Percentiles rank a stretch among this genome's conserved stretches.
These are phyloP conservation scores for Ophiostoma novo-ulmi DNA, from an alignment of 2,329 filamentous ascomycete species.

Conservation along the genomic window DNA sequence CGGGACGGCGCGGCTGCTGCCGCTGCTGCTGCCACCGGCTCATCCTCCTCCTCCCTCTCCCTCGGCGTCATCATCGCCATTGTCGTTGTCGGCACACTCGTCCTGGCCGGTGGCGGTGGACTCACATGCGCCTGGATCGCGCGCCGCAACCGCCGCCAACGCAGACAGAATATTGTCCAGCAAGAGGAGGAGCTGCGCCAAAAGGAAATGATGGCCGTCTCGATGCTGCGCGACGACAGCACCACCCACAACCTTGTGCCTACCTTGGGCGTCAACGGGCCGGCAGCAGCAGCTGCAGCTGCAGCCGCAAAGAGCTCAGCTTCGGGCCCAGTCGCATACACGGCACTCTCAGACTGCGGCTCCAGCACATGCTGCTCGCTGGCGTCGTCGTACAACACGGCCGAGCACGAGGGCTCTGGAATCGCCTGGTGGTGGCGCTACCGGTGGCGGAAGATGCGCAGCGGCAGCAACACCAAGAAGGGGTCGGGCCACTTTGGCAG, in stretches of 20 bases:
- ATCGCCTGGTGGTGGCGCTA: constrained; percentile 24
- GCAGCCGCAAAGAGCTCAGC: background rate
- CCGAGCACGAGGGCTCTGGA: constrained; percentile 22
- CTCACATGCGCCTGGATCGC: constrained; percentile 41
- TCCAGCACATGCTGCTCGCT: constrained; percentile 25
- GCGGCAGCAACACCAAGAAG: constrained; percentile 1
- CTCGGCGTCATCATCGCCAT: constrained; percentile 41
- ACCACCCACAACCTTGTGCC: constrained; percentile 4
- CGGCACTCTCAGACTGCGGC: constrained; percentile 18
- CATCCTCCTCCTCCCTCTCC: background rate
- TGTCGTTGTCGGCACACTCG: constrained; percentile 43
- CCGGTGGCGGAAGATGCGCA: background rate
- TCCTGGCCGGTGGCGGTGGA: constrained; percentile 42
- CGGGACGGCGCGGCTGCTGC: constrained; percentile 24
- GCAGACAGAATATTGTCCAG: background rate
- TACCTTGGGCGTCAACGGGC: background rate
- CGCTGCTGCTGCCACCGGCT: constrained; percentile 26
- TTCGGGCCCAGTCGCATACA: background rate
- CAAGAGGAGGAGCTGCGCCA: constrained; percentile 18
- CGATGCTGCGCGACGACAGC: constrained; percentile 17
- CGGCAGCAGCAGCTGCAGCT: background rate
- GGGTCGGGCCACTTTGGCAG: background rate
- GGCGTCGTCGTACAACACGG: constrained; percentile 17
- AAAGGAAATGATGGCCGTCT: constrained; percentile 22
- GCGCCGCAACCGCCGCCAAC: constrained; percentile 22